Conservation (phyloP, 306 rosid species). For the Begonia loranthoides region DNA sequence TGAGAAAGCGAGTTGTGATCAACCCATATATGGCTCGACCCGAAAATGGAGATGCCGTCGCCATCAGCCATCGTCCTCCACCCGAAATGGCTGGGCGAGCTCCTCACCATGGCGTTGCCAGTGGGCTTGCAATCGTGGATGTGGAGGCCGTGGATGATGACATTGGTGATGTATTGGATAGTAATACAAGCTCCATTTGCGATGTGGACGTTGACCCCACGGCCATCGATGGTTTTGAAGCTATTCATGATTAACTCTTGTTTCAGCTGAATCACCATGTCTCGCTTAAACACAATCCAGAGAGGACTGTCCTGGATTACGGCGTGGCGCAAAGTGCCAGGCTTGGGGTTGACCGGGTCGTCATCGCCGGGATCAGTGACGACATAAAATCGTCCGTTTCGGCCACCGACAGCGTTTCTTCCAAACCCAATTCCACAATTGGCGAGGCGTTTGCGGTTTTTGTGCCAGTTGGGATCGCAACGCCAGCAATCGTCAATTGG, state of each 20-base stretch:
- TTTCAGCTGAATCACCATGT: conserved; percentile 94
- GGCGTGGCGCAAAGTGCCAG: conserved; percentile 88
- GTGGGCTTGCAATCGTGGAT: conserved; percentile 95
- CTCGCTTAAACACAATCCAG: conserved; percentile 95
- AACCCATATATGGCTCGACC: conserved; percentile 93
- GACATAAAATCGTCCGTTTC: conserved; percentile 86
- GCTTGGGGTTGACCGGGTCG: conserved; percentile 87
- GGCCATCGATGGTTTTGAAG: conserved; percentile 92
- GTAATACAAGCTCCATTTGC: conserved; percentile 93
- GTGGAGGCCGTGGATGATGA: conserved; percentile 85
- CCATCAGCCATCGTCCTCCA: conserved; percentile 99
- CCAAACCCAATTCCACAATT: conserved; percentile 99
- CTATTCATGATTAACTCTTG: conserved; percentile 93
- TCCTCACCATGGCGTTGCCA: conserved; percentile 96
- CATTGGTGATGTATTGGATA: conserved; percentile 66
- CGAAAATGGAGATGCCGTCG: conserved; percentile 81
- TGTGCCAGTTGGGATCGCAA: conserved; percentile 74
- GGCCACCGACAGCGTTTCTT: conserved; percentile 91
- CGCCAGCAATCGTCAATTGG: conserved; percentile 99
- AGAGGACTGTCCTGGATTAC: conserved; percentile 77
- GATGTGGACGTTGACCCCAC: conserved; percentile 87
- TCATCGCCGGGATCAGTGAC: conserved; percentile 78
- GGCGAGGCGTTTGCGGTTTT: conserved; percentile 87
- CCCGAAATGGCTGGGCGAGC: conserved; percentile 83
- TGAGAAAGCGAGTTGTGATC: conserved; percentile 91